A percentile compares a stretch with the other conserved stretches of the same genome.
Evolutionary conservation across 176 grass and related monocot genomes (phyloP).

Genomic region (Oryza glaberrima): DNA sequence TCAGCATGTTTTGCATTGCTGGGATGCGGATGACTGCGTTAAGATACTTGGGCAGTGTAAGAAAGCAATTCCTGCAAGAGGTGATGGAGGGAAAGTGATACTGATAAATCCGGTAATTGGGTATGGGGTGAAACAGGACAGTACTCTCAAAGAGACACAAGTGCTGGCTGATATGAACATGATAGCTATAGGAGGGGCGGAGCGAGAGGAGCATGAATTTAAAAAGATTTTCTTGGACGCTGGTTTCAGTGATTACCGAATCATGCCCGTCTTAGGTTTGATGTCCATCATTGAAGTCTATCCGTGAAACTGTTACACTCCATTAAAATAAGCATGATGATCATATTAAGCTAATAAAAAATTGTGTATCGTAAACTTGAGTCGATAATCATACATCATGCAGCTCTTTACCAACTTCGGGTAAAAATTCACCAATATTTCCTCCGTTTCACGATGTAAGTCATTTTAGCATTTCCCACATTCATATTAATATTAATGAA

Average conservation of each 20-base stretch:
- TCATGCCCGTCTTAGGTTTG: neutral
- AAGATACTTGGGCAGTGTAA: neutral
- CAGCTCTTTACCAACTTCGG: no score
- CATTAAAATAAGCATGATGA: no score
- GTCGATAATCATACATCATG: no score
- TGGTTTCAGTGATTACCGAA: constrained; percentile 41
- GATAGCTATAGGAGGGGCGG: neutral
- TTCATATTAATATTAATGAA: no score
- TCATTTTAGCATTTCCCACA: no score
- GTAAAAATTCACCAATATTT: no score
- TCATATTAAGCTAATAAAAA: no score
- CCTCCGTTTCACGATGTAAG: no score
- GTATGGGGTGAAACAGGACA: neutral
- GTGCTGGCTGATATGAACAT: constrained; percentile 37
- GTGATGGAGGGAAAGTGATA: neutral
- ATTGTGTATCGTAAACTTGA: no score
- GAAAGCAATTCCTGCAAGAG: neutral
- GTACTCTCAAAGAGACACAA: neutral
- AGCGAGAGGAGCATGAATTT: constrained; percentile 44
- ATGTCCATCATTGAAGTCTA: no score
- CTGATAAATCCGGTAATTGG: neutral
- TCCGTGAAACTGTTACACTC: no score
- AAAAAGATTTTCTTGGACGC: constrained; percentile 5
- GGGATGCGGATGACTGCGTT: neutral
- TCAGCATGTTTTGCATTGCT: neutral